Conservation (phyloP, 257 asterid genomes). For the Hygrophila difformis region DNA sequence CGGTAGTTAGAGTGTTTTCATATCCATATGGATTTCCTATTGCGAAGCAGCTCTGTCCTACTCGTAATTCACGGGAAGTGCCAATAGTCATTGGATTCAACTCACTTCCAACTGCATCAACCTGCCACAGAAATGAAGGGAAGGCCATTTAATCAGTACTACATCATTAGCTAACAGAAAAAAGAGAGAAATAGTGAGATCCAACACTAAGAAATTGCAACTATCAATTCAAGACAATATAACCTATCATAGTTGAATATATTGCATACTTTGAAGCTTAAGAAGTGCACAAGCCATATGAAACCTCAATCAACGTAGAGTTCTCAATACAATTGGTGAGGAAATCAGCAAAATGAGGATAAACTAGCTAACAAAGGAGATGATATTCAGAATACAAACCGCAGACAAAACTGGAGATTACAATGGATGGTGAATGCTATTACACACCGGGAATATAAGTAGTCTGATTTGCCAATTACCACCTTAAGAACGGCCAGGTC, state of each 20-base stretch:
- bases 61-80: slow-evolving; percentile 49
- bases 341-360: background rate
- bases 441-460: background rate
- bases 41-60: slow-evolving; percentile 86
- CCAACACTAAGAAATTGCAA: background rate
- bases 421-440: too few species aligned
- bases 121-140: slow-evolving; percentile 27
- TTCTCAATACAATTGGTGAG: background rate
- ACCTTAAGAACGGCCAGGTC: slow-evolving; percentile 90
- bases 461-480: slow-evolving; percentile 4
- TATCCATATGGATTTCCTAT: slow-evolving; percentile 89
- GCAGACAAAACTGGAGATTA: too few species aligned
- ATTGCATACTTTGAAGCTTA: too few species aligned
- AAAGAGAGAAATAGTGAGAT: background rate
- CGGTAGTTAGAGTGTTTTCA: slow-evolving; percentile 81
- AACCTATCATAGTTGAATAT: too few species aligned
- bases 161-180: background rate
- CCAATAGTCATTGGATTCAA: slow-evolving; percentile 61
- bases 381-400: too few species aligned
- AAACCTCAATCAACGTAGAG: too few species aligned
- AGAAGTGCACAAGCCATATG: too few species aligned
- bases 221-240: too few species aligned
- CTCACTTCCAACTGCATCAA: slow-evolving; percentile 55
- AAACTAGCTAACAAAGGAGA: too few species aligned
- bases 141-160: background rate